Conservation (phyloP, 75 land plant genomes). For the Cryptomeria japonica region DNA sequence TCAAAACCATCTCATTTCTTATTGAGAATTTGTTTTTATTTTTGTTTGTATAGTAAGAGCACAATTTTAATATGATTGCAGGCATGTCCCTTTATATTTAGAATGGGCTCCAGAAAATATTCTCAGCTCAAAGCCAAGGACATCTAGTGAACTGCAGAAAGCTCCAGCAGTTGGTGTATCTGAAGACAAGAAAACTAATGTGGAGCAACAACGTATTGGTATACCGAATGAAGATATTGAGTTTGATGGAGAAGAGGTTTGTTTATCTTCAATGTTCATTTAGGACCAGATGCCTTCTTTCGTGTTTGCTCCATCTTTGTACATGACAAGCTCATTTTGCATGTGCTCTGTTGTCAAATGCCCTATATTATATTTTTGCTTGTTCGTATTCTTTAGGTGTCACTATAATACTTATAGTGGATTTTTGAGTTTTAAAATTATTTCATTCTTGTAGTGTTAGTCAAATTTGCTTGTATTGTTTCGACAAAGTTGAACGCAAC, state of each 20-base stretch:
- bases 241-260: constrained; percentile 73
- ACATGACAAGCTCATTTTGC: not conserved
- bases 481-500: not conserved
- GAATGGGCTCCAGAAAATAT: constrained; percentile 93
- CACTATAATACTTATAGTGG: not conserved
- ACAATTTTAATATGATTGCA: constrained; percentile 20
- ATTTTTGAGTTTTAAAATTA: not conserved
- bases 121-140: constrained; percentile 31
- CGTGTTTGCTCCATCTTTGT: not conserved
- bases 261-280: not conserved
- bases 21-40: not conserved
- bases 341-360: not conserved
- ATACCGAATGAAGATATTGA: constrained; percentile 54
- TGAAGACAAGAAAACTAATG: constrained; percentile 43
- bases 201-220: constrained; percentile 47
- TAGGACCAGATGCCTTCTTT: not conserved
- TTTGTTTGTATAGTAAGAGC: not conserved
- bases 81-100: constrained; percentile 92
- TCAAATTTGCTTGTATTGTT: not conserved
- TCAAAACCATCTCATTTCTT: not conserved
- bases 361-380: not conserved
- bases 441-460: not conserved
- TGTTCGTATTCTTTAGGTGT: not conserved
- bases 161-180: constrained; percentile 30
- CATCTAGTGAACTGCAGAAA: constrained; percentile 5